A percentile compares a stretch with the other conserved stretches of the same genome.
phyloP scores from a whole-genome alignment of 1,284 basidiomycete genomes.

The Marasmius oreades region DNA sequence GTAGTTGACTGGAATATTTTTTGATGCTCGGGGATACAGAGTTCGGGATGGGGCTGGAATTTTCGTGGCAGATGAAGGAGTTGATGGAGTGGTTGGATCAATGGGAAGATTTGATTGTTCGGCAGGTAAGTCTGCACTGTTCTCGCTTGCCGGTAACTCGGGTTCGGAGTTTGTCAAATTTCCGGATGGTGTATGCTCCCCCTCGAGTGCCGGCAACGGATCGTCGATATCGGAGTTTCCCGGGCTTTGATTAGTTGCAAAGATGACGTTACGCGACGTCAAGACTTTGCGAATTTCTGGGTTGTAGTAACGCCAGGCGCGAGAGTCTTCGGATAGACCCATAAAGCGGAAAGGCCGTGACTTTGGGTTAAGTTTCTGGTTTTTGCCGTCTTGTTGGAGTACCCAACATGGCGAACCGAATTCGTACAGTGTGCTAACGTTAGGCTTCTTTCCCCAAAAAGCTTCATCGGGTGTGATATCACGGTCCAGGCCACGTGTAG shows the following conservation, averaged over 20 bases:
- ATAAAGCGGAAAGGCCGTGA: slow-evolving; percentile 19
- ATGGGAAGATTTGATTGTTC: too few species aligned
- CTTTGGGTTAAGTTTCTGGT: slow-evolving; percentile 16
- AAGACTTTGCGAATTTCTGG: slow-evolving; percentile 13
- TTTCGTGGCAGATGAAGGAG: not conserved
- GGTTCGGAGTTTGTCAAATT: too few species aligned
- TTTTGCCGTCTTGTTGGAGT: slow-evolving; percentile 4
- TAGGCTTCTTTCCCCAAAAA: slow-evolving; percentile 18
- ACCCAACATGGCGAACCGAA: slow-evolving; percentile 15
- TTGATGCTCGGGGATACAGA: too few species aligned
- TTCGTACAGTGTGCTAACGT: slow-evolving; percentile 16
- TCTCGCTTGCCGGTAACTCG: not conserved
- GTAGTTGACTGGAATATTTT: too few species aligned
- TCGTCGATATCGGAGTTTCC: not conserved
- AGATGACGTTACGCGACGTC: slow-evolving; percentile 21
- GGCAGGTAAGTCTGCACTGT: not conserved
- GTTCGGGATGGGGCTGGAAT: not conserved
- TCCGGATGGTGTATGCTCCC: not conserved
- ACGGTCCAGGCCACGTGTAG: not conserved
- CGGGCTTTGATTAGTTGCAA: not conserved
- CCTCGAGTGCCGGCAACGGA: not conserved
- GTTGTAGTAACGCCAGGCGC: slow-evolving; percentile 19
- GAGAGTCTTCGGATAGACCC: slow-evolving; percentile 17
- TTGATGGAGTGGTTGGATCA: not conserved
- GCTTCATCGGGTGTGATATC: slow-evolving; percentile 23